These are phyloP conservation scores for Aspergillus sp. DNA, from an alignment of 2,329 filamentous ascomycete genomes.

Conservation along the genomic window DNA sequence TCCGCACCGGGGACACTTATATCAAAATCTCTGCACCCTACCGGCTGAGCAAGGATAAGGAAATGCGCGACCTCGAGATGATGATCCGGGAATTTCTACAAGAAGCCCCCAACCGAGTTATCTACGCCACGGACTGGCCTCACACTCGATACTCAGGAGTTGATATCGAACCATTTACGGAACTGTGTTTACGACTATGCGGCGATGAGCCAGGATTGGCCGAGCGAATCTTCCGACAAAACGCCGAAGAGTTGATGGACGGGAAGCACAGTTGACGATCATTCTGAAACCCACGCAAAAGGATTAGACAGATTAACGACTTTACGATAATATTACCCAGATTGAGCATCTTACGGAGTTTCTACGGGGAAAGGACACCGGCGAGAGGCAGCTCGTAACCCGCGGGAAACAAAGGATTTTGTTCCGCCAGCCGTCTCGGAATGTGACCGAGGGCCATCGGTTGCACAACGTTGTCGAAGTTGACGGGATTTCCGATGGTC, in stretches of 20 bases:
- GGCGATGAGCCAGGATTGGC: conserved; percentile 45
- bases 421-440: neutral
- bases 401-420: neutral
- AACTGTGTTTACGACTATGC: conserved; percentile 56
- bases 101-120: conserved; percentile 46
- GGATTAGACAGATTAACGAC: neutral
- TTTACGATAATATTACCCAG: neutral
- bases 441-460: neutral
- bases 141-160: conserved; percentile 61
- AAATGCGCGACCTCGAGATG: conserved; percentile 48
- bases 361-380: neutral
- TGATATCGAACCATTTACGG: conserved; percentile 56
- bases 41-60: conserved; percentile 49
- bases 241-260: conserved; percentile 53
- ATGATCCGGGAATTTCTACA: conserved; percentile 52
- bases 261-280: neutral
- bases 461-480: too few species aligned
- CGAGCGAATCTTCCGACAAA: conserved; percentile 54
- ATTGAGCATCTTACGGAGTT: neutral
- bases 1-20: conserved; percentile 51
- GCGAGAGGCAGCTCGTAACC: neutral
- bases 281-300: neutral
- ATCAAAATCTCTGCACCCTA: conserved; percentile 62
- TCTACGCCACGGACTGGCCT: conserved; percentile 65
- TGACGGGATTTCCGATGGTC: neutral